A percentile compares a stretch with the other conserved stretches of the same genome.
phyloP scores from a whole-genome alignment of 1,284 basidiomycete genomes.

The Trametes versicolor region DNA sequence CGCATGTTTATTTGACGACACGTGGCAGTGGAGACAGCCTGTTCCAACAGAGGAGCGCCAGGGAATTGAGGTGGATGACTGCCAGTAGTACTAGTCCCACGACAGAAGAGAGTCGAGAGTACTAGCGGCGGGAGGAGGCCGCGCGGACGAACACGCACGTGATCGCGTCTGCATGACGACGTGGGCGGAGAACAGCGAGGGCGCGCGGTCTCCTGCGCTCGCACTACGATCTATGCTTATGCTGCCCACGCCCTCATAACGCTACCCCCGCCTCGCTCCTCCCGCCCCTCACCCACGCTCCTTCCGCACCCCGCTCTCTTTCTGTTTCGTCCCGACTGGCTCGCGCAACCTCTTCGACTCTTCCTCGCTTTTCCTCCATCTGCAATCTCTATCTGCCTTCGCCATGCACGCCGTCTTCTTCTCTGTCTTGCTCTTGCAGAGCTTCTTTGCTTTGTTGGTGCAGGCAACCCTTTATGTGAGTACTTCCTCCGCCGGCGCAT shows the following conservation, averaged over 20 bases:
- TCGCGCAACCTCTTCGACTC: conserved; percentile 15
- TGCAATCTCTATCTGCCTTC: not conserved
- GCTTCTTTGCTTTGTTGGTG: conserved; percentile 23
- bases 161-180: conserved; percentile 34
- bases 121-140: no score
- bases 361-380: not conserved
- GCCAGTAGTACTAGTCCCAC: no score
- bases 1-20: no score
- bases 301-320: conserved; percentile 20
- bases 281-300: conserved; percentile 24
- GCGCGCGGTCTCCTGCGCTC: not conserved
- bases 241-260: conserved; percentile 15
- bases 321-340: conserved; percentile 10
- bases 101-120: no score
- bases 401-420: conserved; percentile 29
- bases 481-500: not conserved
- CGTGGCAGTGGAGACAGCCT: no score
- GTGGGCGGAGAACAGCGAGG: not conserved
- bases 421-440: conserved; percentile 31
- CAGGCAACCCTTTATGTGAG: conserved; percentile 35
- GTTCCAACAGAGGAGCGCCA: no score
- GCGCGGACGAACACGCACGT: conserved; percentile 30
- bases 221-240: conserved; percentile 12
- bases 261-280: conserved; percentile 22
- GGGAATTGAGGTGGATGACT: no score